Evolutionary conservation across 441 rosid species (phyloP).

Genomic region (Erodium moschatum): DNA sequence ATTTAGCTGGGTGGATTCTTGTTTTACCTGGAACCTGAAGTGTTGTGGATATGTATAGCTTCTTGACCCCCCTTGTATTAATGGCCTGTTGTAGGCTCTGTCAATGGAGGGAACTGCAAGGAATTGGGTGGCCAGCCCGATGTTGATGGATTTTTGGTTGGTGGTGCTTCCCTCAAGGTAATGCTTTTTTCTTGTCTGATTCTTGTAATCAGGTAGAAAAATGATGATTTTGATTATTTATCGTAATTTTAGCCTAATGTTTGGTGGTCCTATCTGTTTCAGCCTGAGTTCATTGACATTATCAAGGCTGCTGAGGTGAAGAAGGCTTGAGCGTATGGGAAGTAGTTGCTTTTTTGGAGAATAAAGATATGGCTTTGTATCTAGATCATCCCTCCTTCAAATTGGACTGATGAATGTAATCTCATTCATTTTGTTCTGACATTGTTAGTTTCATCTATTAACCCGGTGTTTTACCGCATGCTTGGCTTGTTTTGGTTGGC

Average conservation of each 20-base stretch:
- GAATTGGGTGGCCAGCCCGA: constrained; percentile 51
- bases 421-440: neutral
- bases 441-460: neutral
- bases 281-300: constrained; percentile 63
- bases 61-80: neutral
- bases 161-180: constrained; percentile 11
- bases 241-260: no score
- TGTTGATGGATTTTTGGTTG: constrained; percentile 70
- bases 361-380: neutral
- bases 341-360: constrained; percentile 5
- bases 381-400: neutral
- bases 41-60: no score
- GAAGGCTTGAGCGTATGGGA: constrained; percentile 15
- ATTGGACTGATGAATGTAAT: neutral
- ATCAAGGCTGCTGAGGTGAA: constrained; percentile 48
- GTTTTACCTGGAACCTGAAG: no score
- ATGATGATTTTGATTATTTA: no score
- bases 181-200: no score
- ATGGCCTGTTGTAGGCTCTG: constrained; percentile 41
- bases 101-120: constrained; percentile 57
- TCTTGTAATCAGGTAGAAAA: no score
- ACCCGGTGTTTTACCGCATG: neutral
- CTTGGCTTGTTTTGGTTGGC: neutral
- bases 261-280: constrained; percentile 7
- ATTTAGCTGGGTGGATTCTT: neutral